Base-by-base conservation (phyloP, 768 basidiomycete species). In the Trametes gibbosa region DNA sequence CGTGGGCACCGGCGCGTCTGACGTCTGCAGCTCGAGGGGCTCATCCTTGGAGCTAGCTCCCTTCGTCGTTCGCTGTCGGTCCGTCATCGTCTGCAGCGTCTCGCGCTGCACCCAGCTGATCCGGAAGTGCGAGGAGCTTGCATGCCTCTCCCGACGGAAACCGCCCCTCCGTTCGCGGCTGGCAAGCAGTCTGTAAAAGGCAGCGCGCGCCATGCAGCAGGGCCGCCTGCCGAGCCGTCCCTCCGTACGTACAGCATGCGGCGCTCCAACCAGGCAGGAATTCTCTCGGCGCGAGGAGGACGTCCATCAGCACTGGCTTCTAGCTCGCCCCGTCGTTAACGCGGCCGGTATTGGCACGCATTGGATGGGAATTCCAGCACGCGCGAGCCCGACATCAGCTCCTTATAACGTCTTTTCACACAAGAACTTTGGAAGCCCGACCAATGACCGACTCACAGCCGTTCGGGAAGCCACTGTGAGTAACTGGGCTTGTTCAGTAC, bases 231-330 rank as follows among this genome's bases (percentile, higher is more conserved):
- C 29, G 23, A 50, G 24, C 51, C n/a, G n/a, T n/a, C n/a, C n/a
- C 50, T 53, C 40, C 53, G 42, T 62, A 62, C 60, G 60, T 62
- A 62, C 60, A 53, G 42, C 45, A 43, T 51, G 55, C 60, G 25
- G 55, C 47, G 47, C 37, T 43, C 23, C 37, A 42, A 39, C 39
- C 47, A 50, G 21, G 19, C 19, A 25, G 25, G 56, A 45, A 53
- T 32, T 50, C 61, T 34, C 51, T 47, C 51, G 51, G 61, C 61
- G 61, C 61, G 55, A 56, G 55, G 37, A 58, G 55, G 45, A 58
- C 61, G 56, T 62, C 61, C 61, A 62, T 62, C 61, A n/a, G n/a
- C n/a, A 62, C 29, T 19, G 39, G 61, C 61, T 62, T 62, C 61
- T 62, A 62, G 61, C 56, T 57, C 61, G 56, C 47, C 21, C 42